Evolutionary conservation across 2,329 filamentous ascomycete species (phyloP).

Genomic region (Phyllosticta paracitricarpa): DNA sequence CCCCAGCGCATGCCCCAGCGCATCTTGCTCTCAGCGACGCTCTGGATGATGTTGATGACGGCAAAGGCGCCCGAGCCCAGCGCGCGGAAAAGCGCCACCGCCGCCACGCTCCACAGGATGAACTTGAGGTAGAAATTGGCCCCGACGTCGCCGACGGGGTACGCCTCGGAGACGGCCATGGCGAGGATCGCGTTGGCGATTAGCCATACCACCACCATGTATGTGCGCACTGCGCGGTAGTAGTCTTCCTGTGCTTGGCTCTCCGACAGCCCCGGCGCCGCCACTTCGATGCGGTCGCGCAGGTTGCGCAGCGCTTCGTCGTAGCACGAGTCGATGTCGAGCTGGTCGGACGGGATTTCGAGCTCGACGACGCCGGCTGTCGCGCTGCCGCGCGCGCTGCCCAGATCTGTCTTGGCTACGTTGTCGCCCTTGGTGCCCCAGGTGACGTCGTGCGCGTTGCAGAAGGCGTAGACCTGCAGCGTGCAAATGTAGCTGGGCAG

Average conservation of each 20-base stretch:
- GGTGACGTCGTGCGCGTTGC: slow-evolving; percentile 97
- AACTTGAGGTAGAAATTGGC: slow-evolving; percentile 87
- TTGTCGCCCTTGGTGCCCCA: slow-evolving; percentile 99
- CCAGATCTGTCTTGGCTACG: slow-evolving; percentile 83
- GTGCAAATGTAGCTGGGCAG: slow-evolving; percentile 94
- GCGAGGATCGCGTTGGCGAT: slow-evolving; percentile 82
- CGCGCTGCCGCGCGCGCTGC: slow-evolving; percentile 64
- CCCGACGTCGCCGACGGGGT: slow-evolving; percentile 59
- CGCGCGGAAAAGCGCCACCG: slow-evolving; percentile 77
- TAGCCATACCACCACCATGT: slow-evolving; percentile 97
- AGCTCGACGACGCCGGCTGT: slow-evolving; percentile 65
- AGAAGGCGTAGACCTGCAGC: slow-evolving; percentile 95
- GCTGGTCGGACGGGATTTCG: slow-evolving; percentile 95
- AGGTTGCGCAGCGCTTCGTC: slow-evolving; percentile 95
- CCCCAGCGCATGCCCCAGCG: slow-evolving; percentile 33
- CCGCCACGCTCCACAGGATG: slow-evolving; percentile 85
- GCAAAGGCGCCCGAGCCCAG: slow-evolving; percentile 73
- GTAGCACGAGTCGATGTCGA: slow-evolving; percentile 96
- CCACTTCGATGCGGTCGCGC: slow-evolving; percentile 81
- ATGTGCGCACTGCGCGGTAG: slow-evolving; percentile 92
- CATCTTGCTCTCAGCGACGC: slow-evolving; percentile 76
- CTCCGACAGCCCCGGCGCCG: slow-evolving; percentile 52
- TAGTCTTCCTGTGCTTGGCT: slow-evolving; percentile 93
- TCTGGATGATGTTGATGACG: slow-evolving; percentile 73
- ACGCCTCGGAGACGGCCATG: slow-evolving; percentile 86